Base-by-base conservation (phyloP, 2,329 filamentous ascomycete species). In the Botrytis deweyae region DNA sequence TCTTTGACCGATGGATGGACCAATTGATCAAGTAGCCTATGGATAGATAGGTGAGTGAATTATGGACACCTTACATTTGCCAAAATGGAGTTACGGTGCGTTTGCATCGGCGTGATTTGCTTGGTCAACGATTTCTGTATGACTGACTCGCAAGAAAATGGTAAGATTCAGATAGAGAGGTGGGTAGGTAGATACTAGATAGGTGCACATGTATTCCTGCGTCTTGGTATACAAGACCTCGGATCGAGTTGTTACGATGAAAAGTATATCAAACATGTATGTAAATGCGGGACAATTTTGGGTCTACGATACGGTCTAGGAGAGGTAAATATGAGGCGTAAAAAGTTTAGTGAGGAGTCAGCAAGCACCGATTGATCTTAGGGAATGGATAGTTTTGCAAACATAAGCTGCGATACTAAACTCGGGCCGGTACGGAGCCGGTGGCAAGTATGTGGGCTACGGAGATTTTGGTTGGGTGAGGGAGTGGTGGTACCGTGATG, bases 371-470 rank as follows among this genome's bases (percentile, higher is more conserved):
- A 25, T 42, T 29, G 38, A 58, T 40, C 12, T 22, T 29, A 18
- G 29, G 16, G n/a, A n/a, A 12, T 29, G 9, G 16, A 12, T 29
- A 36, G 52, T 22, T 42, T 42, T 42, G 16, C 33, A 68, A 58
- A 29, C 49, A 33, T 66, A 14, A 29, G 14, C 52, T 58, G 4
- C 36, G 12, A 40, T 62, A 22, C 38, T 42, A 29, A 58, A 49
- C 36, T 68, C 66, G 66, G 66, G 66, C 66, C 66, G 66, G 29
- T 52, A 22, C 36, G 66, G 66, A 68, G n/a, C 66, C 36, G 36
- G 66, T 68, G 66, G 36, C 66, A 68, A 42, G 36, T 42, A 2
- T 5, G 36, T 16, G 46, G 20, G n/a, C 55, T 68, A 36, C 9
- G 49, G 33, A 68, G n/a, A 16, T 68, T 55, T 68, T 68, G 49